Evolutionary conservation across 1,284 basidiomycete species (phyloP).

Genomic region (Ceratobasidium sp.): DNA sequence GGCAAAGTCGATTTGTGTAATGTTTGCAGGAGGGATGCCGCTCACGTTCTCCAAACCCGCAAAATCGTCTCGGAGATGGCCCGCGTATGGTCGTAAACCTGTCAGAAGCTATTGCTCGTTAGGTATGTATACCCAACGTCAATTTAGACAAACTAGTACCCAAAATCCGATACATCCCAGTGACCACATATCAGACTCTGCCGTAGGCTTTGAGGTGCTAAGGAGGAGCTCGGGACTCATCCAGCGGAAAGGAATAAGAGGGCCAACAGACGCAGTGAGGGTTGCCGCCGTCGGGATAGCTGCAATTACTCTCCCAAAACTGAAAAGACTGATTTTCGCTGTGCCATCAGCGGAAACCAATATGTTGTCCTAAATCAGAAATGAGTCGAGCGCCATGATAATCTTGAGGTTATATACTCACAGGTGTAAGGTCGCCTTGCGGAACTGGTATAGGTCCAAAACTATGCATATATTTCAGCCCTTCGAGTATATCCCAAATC

Average conservation of each 20-base stretch:
- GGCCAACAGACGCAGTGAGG: not conserved
- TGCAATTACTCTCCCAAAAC: conserved; percentile 22
- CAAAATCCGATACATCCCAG: conserved; percentile 33
- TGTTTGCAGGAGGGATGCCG: conserved; percentile 1
- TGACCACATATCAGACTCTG: conserved; percentile 40
- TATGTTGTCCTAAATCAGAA: conserved; percentile 30
- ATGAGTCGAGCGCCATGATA: not conserved
- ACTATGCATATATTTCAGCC: conserved; percentile 32
- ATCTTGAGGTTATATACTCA: not conserved
- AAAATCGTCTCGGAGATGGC: conserved; percentile 35
- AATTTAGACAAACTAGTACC: not conserved
- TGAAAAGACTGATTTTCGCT: conserved; percentile 30
- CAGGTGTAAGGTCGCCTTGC: conserved; percentile 32
- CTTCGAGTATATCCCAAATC: conserved; percentile 37
- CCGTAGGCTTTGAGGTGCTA: not conserved
- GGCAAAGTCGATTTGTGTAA: not conserved
- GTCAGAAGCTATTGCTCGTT: not conserved
- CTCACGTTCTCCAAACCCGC: conserved; percentile 12
- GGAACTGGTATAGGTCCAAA: conserved; percentile 30
- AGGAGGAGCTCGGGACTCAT: conserved; percentile 30
- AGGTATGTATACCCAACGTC: no score
- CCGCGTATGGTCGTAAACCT: conserved; percentile 25
- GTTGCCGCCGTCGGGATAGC: not conserved
- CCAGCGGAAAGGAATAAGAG: conserved; percentile 27
- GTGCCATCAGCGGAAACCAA: not conserved